phyloP scores from a whole-genome alignment of 106 monocot genomes.

The Dendrobium nobile region DNA sequence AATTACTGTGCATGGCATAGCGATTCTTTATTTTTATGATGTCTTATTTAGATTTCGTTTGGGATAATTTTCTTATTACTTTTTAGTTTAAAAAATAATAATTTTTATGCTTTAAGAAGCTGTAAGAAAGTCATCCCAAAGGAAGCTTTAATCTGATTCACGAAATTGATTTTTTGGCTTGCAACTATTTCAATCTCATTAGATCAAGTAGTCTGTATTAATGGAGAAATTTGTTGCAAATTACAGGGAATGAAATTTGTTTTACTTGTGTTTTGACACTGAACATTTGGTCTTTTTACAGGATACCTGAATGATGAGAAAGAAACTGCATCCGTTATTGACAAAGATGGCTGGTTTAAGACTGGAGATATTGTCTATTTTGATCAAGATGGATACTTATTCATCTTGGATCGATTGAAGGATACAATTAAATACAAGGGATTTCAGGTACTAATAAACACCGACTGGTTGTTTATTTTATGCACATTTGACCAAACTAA shows the following conservation, averaged over 20 bases:
- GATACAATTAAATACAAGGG: slow-evolving; percentile 87
- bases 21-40: no score
- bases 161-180: neutral
- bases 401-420: slow-evolving; percentile 65
- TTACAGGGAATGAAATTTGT: neutral
- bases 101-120: no score
- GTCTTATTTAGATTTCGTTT: no score
- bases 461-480: neutral
- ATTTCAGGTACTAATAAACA: slow-evolving; percentile 48
- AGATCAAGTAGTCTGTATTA: neutral
- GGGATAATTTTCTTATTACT: no score
- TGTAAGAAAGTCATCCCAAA: no score
- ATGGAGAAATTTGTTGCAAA: neutral
- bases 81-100: no score
- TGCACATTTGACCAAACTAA: no score
- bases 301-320: slow-evolving; percentile 62
- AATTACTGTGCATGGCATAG: no score
- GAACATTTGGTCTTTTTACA: slow-evolving; percentile 7
- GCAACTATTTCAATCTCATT: neutral
- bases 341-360: slow-evolving; percentile 52
- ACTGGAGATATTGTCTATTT: slow-evolving; percentile 77
- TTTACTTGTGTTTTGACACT: neutral
- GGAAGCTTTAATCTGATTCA: neutral
- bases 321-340: slow-evolving; percentile 27
- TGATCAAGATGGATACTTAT: slow-evolving; percentile 69